A percentile compares a stretch with the other conserved stretches of the same genome.
These are phyloP conservation scores for Nicotiana noctiflora DNA, from an alignment of 257 asterid species.

Conservation along the genomic window DNA sequence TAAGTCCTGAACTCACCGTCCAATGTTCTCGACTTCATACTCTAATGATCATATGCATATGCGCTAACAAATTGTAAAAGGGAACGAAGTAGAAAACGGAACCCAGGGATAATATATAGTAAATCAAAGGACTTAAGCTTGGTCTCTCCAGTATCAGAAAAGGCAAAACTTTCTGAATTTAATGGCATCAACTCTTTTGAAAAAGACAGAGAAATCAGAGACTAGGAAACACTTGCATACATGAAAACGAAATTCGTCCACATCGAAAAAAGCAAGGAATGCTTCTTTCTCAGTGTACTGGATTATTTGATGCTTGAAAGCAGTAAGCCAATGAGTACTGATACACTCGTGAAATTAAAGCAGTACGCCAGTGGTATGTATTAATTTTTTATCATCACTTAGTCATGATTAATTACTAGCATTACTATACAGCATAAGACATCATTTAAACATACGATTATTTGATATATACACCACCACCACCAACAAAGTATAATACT, in stretches of 20 bases:
- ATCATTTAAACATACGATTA: no score
- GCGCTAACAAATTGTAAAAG: neutral
- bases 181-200: neutral
- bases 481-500: no score
- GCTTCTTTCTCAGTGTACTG: neutral
- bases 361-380: neutral
- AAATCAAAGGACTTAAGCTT: neutral
- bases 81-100: neutral
- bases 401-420: neutral
- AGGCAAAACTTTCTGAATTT: neutral
- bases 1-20: no score
- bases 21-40: neutral
- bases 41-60: neutral
- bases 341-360: neutral
- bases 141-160: neutral
- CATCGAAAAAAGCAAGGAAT: neutral
- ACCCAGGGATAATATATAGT: neutral
- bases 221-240: neutral
- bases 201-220: neutral
- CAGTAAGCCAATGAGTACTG: neutral
- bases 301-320: neutral
- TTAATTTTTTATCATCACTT: neutral
- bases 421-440: no score
- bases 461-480: no score
- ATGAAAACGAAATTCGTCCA: neutral